Base-by-base conservation (phyloP, 163 green algal species). In the Chloroidium sp. region DNA sequence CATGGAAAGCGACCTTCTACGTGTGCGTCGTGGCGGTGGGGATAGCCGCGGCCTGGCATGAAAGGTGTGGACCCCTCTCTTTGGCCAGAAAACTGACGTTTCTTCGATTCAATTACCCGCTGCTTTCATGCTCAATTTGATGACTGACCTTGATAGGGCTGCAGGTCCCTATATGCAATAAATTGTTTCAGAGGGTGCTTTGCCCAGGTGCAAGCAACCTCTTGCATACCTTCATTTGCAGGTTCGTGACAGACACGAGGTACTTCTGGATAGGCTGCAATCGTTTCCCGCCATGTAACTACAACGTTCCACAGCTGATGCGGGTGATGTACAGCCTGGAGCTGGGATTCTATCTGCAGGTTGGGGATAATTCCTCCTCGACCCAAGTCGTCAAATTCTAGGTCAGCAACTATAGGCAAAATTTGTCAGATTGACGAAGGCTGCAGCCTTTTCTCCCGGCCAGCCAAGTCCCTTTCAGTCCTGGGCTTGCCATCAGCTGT, bases 281-380 rank as follows among this genome's bases (percentile, higher is more conserved):
- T 60, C 69, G 60, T 4, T 79, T 85, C 6, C 81, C 76, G 62
- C 84, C 84, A 68, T 88, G 84, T 72, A 82, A 85, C 74, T 88
- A 84, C 72, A 12, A 76, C 60, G 76, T 84, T n/a, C 77, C 82
- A n/a, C 78, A 57, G 0, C 69, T 81, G 1, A 84, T 93, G 82
- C 80, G 82, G 14, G 82, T 93, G 77, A 79, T 95, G 69, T 97
- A 95, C 83, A 77, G 79, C 59, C 75, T 90, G 14, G 85, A 94
- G 85, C 85, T 96, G 78, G 88, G 86, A 0, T 95, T 93, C 82
- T 97, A 97, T 80, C n/a, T 91, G 57, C 85, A 89, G 87, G 87
- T 85, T 62, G 0, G 62, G 36, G 36, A 36, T 36, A 36, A 36
- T 36, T 36, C 36, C 36, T 36, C 36, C 36, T 36, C 36, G 36